phyloP scores from a whole-genome alignment of 2,329 filamentous ascomycete species.

The Aciculosporium take region DNA sequence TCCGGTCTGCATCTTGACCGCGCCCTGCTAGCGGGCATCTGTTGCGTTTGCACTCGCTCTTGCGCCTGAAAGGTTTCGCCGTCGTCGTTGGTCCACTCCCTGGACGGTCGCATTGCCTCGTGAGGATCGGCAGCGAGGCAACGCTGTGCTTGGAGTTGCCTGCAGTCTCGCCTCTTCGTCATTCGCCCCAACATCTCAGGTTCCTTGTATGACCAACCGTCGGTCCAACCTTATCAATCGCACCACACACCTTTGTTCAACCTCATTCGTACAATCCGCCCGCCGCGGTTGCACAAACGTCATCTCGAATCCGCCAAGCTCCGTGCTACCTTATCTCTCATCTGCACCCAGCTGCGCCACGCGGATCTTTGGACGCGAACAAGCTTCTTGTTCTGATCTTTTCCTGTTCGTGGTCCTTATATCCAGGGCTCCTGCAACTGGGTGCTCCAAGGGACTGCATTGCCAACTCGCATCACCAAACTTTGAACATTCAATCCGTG shows the following conservation, averaged over 20 bases:
- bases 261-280: slow-evolving; percentile 5
- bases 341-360: slow-evolving; percentile 6
- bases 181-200: not conserved
- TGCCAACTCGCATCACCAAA: not conserved
- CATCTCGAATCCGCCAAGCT: slow-evolving; percentile 13
- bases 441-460: not conserved
- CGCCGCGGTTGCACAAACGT: slow-evolving; percentile 11
- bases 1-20: slow-evolving; percentile 1
- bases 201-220: slow-evolving; percentile 1
- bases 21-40: slow-evolving; percentile 4
- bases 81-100: no score
- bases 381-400: not conserved
- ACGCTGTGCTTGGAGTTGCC: slow-evolving; percentile 4
- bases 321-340: slow-evolving; percentile 1
- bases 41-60: not conserved
- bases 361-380: not conserved
- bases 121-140: slow-evolving; percentile 5
- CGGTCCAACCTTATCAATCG: not conserved
- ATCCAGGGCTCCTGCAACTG: not conserved
- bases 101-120: slow-evolving; percentile 1
- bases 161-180: slow-evolving; percentile 5
- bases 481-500: not conserved
- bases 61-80: no score
- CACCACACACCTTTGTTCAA: not conserved
- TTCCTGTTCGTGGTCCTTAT: not conserved